Base-by-base conservation (phyloP, 164 flowering plant species). In the Malania oleifera region DNA sequence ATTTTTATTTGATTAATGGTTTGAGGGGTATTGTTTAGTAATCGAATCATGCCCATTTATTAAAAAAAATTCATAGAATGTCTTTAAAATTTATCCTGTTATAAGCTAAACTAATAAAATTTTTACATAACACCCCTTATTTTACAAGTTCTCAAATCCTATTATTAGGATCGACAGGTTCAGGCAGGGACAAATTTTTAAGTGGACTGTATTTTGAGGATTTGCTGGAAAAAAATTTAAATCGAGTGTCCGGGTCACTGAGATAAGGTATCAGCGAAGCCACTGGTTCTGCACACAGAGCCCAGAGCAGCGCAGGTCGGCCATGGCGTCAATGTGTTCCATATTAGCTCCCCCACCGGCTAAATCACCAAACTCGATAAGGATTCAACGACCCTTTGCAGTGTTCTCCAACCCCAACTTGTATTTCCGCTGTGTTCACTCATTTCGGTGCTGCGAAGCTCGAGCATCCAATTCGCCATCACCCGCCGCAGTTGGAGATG, bases 301-400 rank as follows among this genome's bases (percentile, higher is more conserved):
- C 34, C 22, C 49, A 11, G 9, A 31, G 35, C 35, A 31, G 6
- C 35, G 9, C 43, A 7, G 15, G 4, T 20, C 20, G 2, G 11
- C 46, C 4, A 80, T 80, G 81, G 82, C 87, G 40, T 58, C 81
- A 18, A 9, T 73, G 56, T 58, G 54, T 60, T 67, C 75, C 23
- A 13, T 73, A 43, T 59, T 76, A 19, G 17, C 66, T 37, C 18
- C 69, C 45, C 24, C 66, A 23, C 6, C 41, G 19, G 27, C 56
- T 43, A 51, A 65, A 37, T 35, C 56, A 1, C 20, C 45, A 20
- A 27, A 37, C 23, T 52, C 50, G 3, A 45, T 5, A 18, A 55
- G 10, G 29, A 26, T 17, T 59, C 67, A 20, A 1, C 59, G 24
- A 9, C 39, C 61, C 25, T 59, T 66, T 15, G 5, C 65, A 5